Percentiles rank a stretch among this genome's conserved stretches.
Evolutionary conservation across 495 filamentous ascomycete species (phyloP).

Genomic region (Cladorrhinum samala): DNA sequence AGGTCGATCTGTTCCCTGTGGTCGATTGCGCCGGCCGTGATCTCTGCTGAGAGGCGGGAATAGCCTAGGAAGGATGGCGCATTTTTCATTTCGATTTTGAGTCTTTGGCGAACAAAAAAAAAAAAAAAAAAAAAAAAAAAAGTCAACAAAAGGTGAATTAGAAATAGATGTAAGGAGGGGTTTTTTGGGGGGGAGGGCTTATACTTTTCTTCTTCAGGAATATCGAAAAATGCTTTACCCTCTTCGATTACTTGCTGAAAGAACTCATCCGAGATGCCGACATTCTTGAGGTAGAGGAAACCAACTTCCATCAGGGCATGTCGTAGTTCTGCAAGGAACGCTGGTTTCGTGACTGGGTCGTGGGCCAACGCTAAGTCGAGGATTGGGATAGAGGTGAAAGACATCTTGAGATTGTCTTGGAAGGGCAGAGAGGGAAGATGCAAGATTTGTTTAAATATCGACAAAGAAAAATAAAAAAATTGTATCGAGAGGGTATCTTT

Average conservation of each 20-base stretch:
- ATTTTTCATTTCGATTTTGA: constrained; percentile 88
- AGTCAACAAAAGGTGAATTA: not conserved
- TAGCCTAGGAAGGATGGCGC: constrained; percentile 59
- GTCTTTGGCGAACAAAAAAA: constrained; percentile 29
- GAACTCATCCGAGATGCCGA: constrained; percentile 63
- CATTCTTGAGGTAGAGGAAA: constrained; percentile 86
- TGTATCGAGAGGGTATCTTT: constrained; percentile 6
- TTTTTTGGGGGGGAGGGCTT: too few species aligned
- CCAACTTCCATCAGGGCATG: constrained; percentile 84
- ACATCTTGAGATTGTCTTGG: constrained; percentile 30
- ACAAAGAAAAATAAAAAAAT: not conserved
- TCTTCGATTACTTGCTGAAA: constrained; percentile 63
- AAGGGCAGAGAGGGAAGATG: too few species aligned
- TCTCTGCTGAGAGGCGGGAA: constrained; percentile 55
- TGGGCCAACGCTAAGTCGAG: constrained; percentile 66
- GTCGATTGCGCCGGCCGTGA: constrained; percentile 54
- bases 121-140: not conserved
- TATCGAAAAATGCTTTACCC: constrained; percentile 70
- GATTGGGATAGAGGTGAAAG: constrained; percentile 74
- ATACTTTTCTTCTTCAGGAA: constrained; percentile 73
- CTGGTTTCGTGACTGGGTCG: constrained; percentile 61
- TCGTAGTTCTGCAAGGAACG: constrained; percentile 66
- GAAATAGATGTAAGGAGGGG: not conserved
- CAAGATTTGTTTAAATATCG: not conserved
- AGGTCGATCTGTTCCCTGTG: constrained; percentile 91